Conservation (phyloP, 1,284 basidiomycete genomes). For the Sporisorium scitamineum region DNA sequence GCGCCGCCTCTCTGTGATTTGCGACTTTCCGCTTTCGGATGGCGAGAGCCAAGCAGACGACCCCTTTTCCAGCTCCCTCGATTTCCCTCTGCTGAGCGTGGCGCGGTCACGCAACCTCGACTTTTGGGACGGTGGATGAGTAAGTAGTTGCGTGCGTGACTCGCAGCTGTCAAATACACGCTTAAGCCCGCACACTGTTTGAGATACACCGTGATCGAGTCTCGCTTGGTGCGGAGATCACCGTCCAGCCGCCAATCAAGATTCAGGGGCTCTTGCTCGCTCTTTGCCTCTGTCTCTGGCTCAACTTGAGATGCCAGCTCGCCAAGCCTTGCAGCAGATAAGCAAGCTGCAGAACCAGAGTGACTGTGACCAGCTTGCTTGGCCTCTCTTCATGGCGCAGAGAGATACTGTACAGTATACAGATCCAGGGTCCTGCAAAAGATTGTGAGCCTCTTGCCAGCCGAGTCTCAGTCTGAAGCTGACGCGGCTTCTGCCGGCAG, state of each 20-base stretch:
- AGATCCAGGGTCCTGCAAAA: slow-evolving; percentile 11
- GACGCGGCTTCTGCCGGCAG: slow-evolving; percentile 5
- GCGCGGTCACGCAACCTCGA: slow-evolving; percentile 33
- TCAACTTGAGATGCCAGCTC: neutral
- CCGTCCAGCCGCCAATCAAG: slow-evolving; percentile 12
- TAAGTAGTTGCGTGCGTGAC: slow-evolving; percentile 16
- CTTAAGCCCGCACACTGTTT: neutral
- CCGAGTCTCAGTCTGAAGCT: neutral
- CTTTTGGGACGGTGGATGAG: slow-evolving; percentile 13
- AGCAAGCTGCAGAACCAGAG: neutral
- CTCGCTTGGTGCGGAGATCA: slow-evolving; percentile 14
- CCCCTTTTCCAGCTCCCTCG: neutral
- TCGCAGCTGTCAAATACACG: slow-evolving; percentile 5
- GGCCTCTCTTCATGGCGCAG: neutral
- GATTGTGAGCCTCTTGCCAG: neutral
- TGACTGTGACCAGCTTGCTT: slow-evolving; percentile 8
- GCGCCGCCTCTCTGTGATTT: too few species aligned
- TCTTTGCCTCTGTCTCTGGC: neutral
- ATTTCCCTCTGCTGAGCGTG: neutral
- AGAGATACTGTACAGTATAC: too few species aligned
- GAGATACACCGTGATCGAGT: neutral
- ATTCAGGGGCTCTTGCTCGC: slow-evolving; percentile 5
- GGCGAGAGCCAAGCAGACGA: slow-evolving; percentile 9
- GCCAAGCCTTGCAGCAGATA: slow-evolving; percentile 5
- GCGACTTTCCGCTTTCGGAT: slow-evolving; percentile 35